Conservation (phyloP, 352 stramenopile species). For the Halophytophthora batemanensis region DNA sequence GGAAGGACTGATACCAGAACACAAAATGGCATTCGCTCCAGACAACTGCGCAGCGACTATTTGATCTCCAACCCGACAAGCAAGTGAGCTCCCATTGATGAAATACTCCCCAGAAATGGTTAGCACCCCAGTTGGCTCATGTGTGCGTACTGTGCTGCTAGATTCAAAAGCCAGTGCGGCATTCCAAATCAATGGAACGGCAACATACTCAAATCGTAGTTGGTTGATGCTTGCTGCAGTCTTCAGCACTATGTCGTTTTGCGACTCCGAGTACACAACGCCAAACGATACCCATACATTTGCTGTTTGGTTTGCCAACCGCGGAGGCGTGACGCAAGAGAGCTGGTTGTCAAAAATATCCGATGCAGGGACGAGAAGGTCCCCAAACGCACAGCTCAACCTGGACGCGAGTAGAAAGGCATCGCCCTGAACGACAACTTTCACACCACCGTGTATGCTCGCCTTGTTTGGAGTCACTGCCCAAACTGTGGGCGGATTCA, state of each 20-base stretch:
- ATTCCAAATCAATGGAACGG: constrained; percentile 20
- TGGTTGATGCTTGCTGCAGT: constrained; percentile 7
- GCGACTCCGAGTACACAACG: constrained; percentile 13
- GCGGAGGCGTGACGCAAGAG: constrained; percentile 22
- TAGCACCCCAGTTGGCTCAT: too few species aligned
- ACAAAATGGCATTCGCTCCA: constrained; percentile 12
- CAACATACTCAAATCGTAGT: constrained; percentile 22
- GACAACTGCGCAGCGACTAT: constrained; percentile 6
- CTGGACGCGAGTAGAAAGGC: constrained; percentile 19
- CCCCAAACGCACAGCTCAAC: constrained; percentile 32
- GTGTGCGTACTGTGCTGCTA: neutral
- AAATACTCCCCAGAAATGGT: constrained; percentile 19
- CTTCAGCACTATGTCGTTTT: neutral
- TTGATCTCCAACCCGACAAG: constrained; percentile 18
- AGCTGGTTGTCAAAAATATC: constrained; percentile 28
- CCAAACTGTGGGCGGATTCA: constrained; percentile 17
- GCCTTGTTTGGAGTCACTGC: constrained; percentile 18
- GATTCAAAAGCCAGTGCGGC: constrained; percentile 6
- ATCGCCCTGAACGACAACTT: constrained; percentile 23
- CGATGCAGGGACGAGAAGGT: constrained; percentile 6
- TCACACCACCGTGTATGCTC: constrained; percentile 17
- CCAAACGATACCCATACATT: constrained; percentile 15
- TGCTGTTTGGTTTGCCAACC: neutral
- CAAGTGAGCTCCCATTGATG: constrained; percentile 1
- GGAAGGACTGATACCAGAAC: constrained; percentile 1